Evolutionary conservation across 257 asterid genomes (phyloP).

Genomic region (Catharanthus roseus): DNA sequence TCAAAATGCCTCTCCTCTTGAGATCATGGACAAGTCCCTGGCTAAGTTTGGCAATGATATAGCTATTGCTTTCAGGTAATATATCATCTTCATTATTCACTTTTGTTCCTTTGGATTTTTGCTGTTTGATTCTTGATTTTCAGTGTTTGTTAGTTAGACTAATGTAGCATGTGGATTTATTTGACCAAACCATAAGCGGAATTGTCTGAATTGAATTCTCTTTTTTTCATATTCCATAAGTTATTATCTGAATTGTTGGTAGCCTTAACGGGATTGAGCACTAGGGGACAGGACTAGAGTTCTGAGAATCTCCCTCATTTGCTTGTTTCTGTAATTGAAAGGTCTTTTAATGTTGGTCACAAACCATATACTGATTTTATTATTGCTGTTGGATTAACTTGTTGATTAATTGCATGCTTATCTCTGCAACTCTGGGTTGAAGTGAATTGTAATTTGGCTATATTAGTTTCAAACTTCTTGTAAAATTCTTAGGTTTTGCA

Average conservation of each 20-base stretch:
- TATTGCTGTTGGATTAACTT: neutral
- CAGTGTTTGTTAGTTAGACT: neutral
- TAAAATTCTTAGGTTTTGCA: neutral
- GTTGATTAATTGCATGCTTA: no score
- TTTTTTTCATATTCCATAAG: neutral
- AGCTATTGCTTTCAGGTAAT: conserved; percentile 84
- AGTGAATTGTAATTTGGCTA: neutral
- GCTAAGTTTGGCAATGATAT: conserved; percentile 64
- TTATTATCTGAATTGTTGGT: neutral
- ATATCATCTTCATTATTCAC: neutral
- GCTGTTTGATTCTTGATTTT: neutral
- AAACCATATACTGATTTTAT: neutral
- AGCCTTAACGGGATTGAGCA: neutral
- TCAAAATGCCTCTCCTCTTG: conserved; percentile 63
- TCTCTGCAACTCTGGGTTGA: neutral
- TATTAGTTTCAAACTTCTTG: neutral
- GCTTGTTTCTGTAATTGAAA: neutral
- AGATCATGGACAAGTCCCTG: conserved; percentile 72
- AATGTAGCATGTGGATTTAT: neutral
- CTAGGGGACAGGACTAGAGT: neutral
- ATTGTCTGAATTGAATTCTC: neutral
- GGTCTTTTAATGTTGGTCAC: neutral
- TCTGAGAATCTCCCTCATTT: neutral
- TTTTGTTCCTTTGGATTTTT: neutral
- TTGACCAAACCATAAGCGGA: no score